Evolutionary conservation across 352 stramenopile species (phyloP).

Genomic region (Globisporangium nunn): DNA sequence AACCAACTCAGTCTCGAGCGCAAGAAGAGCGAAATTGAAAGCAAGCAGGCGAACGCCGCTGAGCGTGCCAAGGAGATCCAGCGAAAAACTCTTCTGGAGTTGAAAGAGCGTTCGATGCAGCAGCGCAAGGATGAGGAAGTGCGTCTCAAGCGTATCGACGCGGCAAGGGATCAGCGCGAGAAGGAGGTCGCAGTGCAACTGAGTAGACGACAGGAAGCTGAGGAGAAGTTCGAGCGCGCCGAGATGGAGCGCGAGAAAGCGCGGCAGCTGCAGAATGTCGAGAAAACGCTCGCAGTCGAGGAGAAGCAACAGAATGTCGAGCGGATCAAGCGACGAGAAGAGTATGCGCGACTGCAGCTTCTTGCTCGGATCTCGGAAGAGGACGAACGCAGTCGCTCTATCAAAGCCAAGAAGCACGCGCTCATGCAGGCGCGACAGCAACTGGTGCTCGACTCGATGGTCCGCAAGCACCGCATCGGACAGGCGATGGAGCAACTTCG

Average conservation of each 20-base stretch:
- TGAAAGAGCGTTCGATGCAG: slow-evolving; percentile 50
- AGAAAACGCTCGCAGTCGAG: slow-evolving; percentile 40
- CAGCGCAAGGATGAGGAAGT: slow-evolving; percentile 64
- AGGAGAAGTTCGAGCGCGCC: slow-evolving; percentile 33
- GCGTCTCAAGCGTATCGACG: slow-evolving; percentile 55
- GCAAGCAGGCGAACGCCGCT: slow-evolving; percentile 42
- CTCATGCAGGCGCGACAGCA: slow-evolving; percentile 55
- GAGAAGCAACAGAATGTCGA: slow-evolving; percentile 68
- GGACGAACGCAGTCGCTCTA: slow-evolving; percentile 42
- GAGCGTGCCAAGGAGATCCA: slow-evolving; percentile 58
- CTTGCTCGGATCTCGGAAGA: slow-evolving; percentile 46
- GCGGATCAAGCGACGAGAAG: slow-evolving; percentile 64
- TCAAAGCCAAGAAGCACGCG: slow-evolving; percentile 61
- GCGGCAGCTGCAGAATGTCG: slow-evolving; percentile 40
- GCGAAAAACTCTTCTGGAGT: slow-evolving; percentile 39
- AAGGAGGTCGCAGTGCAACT: slow-evolving; percentile 29
- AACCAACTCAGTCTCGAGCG: slow-evolving; percentile 53
- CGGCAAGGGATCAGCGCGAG: slow-evolving; percentile 32
- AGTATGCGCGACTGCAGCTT: slow-evolving; percentile 57
- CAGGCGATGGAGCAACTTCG: slow-evolving; percentile 64
- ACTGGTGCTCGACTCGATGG: slow-evolving; percentile 49
- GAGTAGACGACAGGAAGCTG: slow-evolving; percentile 32
- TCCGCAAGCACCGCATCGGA: slow-evolving; percentile 60
- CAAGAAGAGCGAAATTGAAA: slow-evolving; percentile 56
- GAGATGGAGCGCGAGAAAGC: slow-evolving; percentile 37